These are phyloP conservation scores for Hirsutella minnesotensis DNA, from an alignment of 2,329 filamentous ascomycete species.

Conservation along the genomic window DNA sequence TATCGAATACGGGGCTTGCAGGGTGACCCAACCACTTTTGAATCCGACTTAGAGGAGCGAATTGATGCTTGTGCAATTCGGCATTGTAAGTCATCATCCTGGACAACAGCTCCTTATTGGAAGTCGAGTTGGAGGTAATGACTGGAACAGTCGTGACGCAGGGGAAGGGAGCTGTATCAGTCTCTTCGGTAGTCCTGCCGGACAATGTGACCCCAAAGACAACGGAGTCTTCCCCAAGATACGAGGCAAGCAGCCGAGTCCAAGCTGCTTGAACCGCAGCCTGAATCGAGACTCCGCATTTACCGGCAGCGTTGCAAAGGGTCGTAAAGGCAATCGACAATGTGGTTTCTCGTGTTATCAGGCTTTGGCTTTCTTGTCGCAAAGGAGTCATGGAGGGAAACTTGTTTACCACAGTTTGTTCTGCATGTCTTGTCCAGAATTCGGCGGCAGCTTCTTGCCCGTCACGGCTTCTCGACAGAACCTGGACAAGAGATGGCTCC, in stretches of 20 bases:
- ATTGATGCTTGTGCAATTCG: slow-evolving; percentile 55
- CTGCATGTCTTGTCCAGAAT: slow-evolving; percentile 54
- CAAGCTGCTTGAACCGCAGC: slow-evolving; percentile 67
- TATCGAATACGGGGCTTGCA: slow-evolving; percentile 64
- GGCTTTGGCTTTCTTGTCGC: slow-evolving; percentile 19
- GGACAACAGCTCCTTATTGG: slow-evolving; percentile 45
- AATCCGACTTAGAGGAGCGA: slow-evolving; percentile 57
- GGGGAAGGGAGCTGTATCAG: slow-evolving; percentile 54
- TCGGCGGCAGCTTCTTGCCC: slow-evolving; percentile 21
- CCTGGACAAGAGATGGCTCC: slow-evolving; percentile 25
- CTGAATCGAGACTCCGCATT: slow-evolving; percentile 59
- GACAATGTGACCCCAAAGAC: slow-evolving; percentile 75
- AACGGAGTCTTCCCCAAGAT: slow-evolving; percentile 61
- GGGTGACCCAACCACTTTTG: slow-evolving; percentile 59
- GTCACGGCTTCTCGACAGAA: slow-evolving; percentile 22
- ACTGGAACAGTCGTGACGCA: slow-evolving; percentile 76
- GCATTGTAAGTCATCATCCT: slow-evolving; percentile 56
- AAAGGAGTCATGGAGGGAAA: slow-evolving; percentile 69
- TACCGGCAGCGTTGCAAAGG: slow-evolving; percentile 44
- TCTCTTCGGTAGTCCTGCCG: slow-evolving; percentile 52
- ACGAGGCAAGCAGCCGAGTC: slow-evolving; percentile 62
- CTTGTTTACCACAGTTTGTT: slow-evolving; percentile 45
- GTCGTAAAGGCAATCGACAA: slow-evolving; percentile 27
- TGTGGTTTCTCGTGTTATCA: slow-evolving; percentile 19
- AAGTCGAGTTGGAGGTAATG: slow-evolving; percentile 39